Evolutionary conservation across 768 basidiomycete genomes (phyloP), one percentile per base, ranked within the genome.

Genomic region (Dacryopinax spathularia): DNA sequence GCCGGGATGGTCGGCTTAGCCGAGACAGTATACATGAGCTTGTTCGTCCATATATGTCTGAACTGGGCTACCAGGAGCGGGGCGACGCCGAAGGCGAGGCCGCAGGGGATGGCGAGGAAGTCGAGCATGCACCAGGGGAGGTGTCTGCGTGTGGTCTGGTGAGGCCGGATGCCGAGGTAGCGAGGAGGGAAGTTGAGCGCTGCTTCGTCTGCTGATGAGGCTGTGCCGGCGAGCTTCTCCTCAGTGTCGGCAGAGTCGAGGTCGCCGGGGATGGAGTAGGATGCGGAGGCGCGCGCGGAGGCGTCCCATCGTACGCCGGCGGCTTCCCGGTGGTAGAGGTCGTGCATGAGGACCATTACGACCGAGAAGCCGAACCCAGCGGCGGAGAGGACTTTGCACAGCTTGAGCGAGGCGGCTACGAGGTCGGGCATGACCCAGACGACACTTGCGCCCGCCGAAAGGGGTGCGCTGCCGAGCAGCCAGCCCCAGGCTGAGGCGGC

Each of bases 21-120:
- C 20, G 56, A 60, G 59, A 64, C 63, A 25, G 63, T 64, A 29
- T 64, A 64, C 59, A 44, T 62, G 41, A 68, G 63, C 36, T 66
- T 66, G 61, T 72, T 66, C 10, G 69, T 72, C 63, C 69, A 70
- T 60, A 72, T 63, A 60, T 72, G 71, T 62, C 69, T 66, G 64
- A 70, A 67, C 34, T 72, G 71, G 6, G 69, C 68, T 60, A 70
- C 68, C 36, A 70, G 60, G 35, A 70, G 63, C 37, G 71, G 70
- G 48, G 70, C 64, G 60, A 69, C 66, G n/a, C 69, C 71, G 62
- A 69, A 70, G 29, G 68, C 41, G 56, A 70, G 66, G 62, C 67
- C 67, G 25, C 66, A 65, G 37, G 71, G 71, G 39, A 72, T 61
- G n/a, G 66, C 66, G 33, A 68, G 60, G 69, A 68, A 70, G 60